A percentile compares a stretch with the other conserved stretches of the same genome.
Evolutionary conservation across 2,329 filamentous ascomycete genomes (phyloP).

Genomic region (Metarhizium humberi): DNA sequence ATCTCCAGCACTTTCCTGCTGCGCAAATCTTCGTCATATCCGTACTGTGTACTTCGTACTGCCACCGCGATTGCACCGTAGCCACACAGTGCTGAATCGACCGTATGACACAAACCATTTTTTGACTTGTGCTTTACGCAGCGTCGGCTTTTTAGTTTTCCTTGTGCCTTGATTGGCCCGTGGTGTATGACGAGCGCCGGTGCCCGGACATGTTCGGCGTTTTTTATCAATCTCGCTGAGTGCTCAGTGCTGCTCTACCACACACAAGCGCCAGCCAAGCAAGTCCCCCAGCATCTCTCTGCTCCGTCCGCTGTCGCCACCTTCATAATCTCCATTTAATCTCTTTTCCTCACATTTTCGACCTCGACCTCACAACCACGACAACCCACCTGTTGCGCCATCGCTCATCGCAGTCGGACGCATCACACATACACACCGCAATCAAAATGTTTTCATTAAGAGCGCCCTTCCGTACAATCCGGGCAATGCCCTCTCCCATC

Average conservation of each 20-base stretch:
- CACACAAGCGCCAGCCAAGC: background rate
- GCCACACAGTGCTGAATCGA: background rate
- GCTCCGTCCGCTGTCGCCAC: slow-evolving; percentile 4
- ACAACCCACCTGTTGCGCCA: background rate
- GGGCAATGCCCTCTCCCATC: slow-evolving; percentile 9
- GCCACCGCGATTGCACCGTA: background rate
- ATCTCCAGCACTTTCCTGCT: background rate
- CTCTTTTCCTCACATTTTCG: background rate
- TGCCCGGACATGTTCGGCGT: slow-evolving; percentile 1
- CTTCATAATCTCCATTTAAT: background rate
- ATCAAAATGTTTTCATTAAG: slow-evolving; percentile 10
- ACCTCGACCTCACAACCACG: background rate
- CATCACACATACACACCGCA: background rate
- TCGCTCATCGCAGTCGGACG: background rate
- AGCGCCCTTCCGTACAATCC: slow-evolving; percentile 8
- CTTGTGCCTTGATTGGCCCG: slow-evolving; percentile 1
- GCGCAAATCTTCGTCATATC: background rate
- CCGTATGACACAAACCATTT: background rate
- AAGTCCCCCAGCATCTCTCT: background rate
- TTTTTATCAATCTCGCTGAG: slow-evolving; percentile 4
- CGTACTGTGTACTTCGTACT: background rate
- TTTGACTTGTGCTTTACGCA: background rate
- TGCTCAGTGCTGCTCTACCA: background rate
- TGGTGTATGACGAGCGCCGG: background rate
- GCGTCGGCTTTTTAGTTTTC: background rate